Percentiles rank a stretch among this genome's conserved stretches.
Conservation (phyloP, 371 early-diverging fungal genomes). For the Modicella reniformis region DNA sequence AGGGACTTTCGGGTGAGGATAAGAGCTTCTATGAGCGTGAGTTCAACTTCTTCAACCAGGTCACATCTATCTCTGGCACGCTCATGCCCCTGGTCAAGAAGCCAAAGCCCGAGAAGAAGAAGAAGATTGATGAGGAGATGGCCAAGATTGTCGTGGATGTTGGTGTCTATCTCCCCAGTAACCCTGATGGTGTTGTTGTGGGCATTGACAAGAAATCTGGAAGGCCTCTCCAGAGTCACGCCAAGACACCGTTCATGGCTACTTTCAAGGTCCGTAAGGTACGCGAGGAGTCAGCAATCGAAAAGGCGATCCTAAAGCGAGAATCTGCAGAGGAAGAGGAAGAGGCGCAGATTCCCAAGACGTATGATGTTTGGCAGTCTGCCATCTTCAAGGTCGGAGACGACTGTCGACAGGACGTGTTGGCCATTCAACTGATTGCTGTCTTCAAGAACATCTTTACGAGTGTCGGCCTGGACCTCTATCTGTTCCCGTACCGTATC, state of each 20-base stretch:
- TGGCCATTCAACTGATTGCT: constrained; percentile 97
- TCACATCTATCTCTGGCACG: constrained; percentile 96
- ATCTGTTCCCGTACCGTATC: constrained; percentile 97
- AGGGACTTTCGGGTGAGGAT: constrained; percentile 82
- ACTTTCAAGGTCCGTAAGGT: constrained; percentile 90
- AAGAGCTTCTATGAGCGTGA: constrained; percentile 92
- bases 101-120: constrained; percentile 94
- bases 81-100: constrained; percentile 94
- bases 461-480: constrained; percentile 90
- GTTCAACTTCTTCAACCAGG: constrained; percentile 92
- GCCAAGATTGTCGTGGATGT: constrained; percentile 91
- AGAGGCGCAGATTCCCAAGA: constrained; percentile 35
- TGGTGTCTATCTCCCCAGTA: constrained; percentile 97
- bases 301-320: constrained; percentile 61
- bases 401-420: constrained; percentile 98
- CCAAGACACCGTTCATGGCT: constrained; percentile 99
- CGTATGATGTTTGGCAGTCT: constrained; percentile 72
- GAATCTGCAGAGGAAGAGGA: constrained; percentile 53
- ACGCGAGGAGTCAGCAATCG: constrained; percentile 58
- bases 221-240: constrained; percentile 95
- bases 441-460: constrained; percentile 97
- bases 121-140: constrained; percentile 97
- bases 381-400: constrained; percentile 99
- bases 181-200: constrained; percentile 93
- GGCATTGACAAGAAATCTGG: constrained; percentile 98